Base-by-base conservation (phyloP, 352 stramenopile species). In the Globisporangium rhizosaccharum region DNA sequence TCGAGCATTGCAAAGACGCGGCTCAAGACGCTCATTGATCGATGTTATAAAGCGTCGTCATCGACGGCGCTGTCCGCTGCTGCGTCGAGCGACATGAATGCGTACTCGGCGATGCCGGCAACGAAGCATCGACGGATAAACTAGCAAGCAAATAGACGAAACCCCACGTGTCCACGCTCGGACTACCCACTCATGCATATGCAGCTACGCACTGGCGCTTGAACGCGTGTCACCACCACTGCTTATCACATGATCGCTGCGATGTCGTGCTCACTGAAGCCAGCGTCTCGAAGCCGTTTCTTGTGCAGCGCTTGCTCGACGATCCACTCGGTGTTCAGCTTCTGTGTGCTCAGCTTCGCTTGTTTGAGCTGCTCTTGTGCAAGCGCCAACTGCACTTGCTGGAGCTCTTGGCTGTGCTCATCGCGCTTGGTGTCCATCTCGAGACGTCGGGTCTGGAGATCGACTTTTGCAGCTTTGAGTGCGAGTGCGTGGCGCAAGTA, bases 21-120 rank as follows among this genome's bases (percentile, higher is more conserved):
- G n/a, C 61, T 92, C 9, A 88, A 82, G 51, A 77, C 82, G 50
- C 71, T 92, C 11, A 84, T 89, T 49, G 82, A 94, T 57, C 71
- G 76, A 65, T 75, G 75, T 25, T 91, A 85, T 55, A 85, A 85
- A 52, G 62, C 68, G 10, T 78, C 74, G 9, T 11, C 50, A n/a
- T 2, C 28, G 1, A 28, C 18, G 23, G 26, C 20, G 10, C 46
- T 53, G 17, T 26, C 49, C 6, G 18, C 25, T 18, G 26, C 26
- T 8, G 6, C 17, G 25, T 39, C 5, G 18, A 51, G 23, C 20
- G 17, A 15, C 23, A 5, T 53, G 15, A 1, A 9, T 7, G 64
- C 68, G 14, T 83, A 83, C 46, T 81, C 74, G 30, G 71, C 74
- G 10, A 53, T 78, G 6, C 73, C 73, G 2, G 66, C 67, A 14